Evolutionary conservation across 2,329 filamentous ascomycete genomes (phyloP).

Genomic region (Huntiella moniliformis): DNA sequence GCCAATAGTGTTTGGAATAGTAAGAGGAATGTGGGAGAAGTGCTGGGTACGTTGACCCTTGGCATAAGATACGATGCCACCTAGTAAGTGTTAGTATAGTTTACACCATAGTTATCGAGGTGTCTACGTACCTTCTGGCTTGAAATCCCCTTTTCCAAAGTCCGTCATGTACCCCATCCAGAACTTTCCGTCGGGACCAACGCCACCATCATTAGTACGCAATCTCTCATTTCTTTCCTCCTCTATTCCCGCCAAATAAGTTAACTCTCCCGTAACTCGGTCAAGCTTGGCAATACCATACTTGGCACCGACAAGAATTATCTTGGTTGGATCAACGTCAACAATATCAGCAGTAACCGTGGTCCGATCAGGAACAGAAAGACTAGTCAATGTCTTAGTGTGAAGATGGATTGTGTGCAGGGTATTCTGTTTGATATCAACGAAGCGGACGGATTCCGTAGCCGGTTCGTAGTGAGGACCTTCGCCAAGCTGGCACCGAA

Average conservation of each 20-base stretch:
- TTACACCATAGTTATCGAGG: neutral
- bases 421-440: conserved; percentile 65
- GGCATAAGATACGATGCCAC: conserved; percentile 54
- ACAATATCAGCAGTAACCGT: conserved; percentile 65
- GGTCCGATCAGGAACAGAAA: conserved; percentile 34
- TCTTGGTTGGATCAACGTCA: conserved; percentile 38
- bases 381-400: conserved; percentile 41
- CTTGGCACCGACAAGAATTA: conserved; percentile 64
- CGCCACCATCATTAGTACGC: conserved; percentile 63
- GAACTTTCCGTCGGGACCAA: conserved; percentile 63
- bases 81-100: conserved; percentile 23
- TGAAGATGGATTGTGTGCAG: conserved; percentile 52
- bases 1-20: conserved; percentile 68
- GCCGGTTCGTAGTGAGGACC: conserved; percentile 53
- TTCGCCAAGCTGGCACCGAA: conserved; percentile 51
- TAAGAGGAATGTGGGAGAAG: conserved; percentile 49
- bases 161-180: conserved; percentile 83
- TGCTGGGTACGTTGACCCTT: conserved; percentile 36
- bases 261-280: conserved; percentile 34
- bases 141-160: conserved; percentile 35
- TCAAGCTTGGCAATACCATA: conserved; percentile 65
- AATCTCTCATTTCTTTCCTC: conserved; percentile 31
- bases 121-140: conserved; percentile 34
- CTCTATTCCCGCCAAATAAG: conserved; percentile 32
- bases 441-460: conserved; percentile 50